Percentiles rank a stretch among this genome's conserved stretches.
Conservation (phyloP, 2,329 filamentous ascomycete genomes). For the Sporothrix globosa region DNA sequence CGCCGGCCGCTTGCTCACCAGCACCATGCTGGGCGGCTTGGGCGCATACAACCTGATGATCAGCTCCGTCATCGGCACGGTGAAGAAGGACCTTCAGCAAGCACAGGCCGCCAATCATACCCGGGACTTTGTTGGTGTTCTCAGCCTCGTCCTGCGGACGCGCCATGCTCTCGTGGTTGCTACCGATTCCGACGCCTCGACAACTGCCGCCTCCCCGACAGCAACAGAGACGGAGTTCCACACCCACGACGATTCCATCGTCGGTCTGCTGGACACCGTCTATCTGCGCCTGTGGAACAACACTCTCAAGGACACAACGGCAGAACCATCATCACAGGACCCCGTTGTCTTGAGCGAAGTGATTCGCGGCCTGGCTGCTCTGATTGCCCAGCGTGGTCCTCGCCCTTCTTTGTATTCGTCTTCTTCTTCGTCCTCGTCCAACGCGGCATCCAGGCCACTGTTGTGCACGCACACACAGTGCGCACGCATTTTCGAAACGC, state of each 20-base stretch:
- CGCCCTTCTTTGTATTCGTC: constrained; percentile 31
- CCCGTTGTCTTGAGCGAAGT: constrained; percentile 49
- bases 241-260: constrained; percentile 48
- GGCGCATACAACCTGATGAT: constrained; percentile 54
- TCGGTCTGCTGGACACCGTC: constrained; percentile 50
- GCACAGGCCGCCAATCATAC: constrained; percentile 56
- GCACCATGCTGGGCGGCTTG: constrained; percentile 54
- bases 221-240: constrained; percentile 44
- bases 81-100: constrained; percentile 56
- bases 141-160: constrained; percentile 56
- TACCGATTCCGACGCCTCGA: constrained; percentile 37
- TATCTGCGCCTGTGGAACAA: constrained; percentile 47
- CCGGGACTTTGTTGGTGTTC: constrained; percentile 55
- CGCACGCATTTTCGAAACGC: constrained; percentile 36
- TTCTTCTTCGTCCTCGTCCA: neutral
- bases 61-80: constrained; percentile 51
- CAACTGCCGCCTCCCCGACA: constrained; percentile 36
- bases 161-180: constrained; percentile 46
- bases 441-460: constrained; percentile 32
- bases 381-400: constrained; percentile 49
- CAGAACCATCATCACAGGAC: constrained; percentile 37
- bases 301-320: constrained; percentile 33
- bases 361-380: constrained; percentile 51
- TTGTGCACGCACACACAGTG: constrained; percentile 45
- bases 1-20: constrained; percentile 57